Base-by-base conservation (phyloP, 2,329 filamentous ascomycete species). In the Fusarium sp. region DNA sequence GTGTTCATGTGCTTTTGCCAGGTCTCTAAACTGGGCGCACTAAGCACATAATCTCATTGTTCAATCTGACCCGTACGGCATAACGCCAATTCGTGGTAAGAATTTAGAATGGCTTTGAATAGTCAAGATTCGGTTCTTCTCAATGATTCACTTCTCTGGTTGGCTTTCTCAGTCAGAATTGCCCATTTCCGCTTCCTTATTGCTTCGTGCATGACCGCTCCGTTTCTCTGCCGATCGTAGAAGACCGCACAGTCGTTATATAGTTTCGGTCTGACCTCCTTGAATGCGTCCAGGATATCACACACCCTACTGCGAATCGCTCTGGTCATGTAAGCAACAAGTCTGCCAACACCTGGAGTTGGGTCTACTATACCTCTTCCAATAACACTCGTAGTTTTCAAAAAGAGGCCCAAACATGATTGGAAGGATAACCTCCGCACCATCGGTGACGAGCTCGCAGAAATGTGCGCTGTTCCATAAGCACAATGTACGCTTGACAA, bases 391-490 rank as follows among this genome's bases (percentile, higher is more conserved):
- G 6, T 96, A 98, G 83, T 99, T 99, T 84, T 99, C 97, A 79
- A 98, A 99, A 35, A 99, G 88, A 3, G 97, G 96, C 29, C 96
- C 95, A 85, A 99, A 99, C 97, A 99, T 99, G 81, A 99, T 99
- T 4, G 97, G 97, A 52, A 99, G 88, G 78, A 99, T 99, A 57
- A 98, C 96, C 80, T 98, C 96, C 64, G 99, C 97, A 79, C 99
- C 98, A 85, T 99, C 97, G 86, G 95, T 98, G 77, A 99, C 97
- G 68, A 99, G 88, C 81, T 98, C 98, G 88, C 97, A 99, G 86
- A 99, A 99, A 83, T 99, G 99, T 84, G 99, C 97, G 81, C 99
- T 99, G 88, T 99, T 99, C 97, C 97, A 99, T 87, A 99, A 99
- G 86, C 99, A 99, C 29, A 99, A 89, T 7, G 97, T 97, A 75